Evolutionary conservation across 2,329 filamentous ascomycete species (phyloP).

Genomic region (Talaromyces sp.): DNA sequence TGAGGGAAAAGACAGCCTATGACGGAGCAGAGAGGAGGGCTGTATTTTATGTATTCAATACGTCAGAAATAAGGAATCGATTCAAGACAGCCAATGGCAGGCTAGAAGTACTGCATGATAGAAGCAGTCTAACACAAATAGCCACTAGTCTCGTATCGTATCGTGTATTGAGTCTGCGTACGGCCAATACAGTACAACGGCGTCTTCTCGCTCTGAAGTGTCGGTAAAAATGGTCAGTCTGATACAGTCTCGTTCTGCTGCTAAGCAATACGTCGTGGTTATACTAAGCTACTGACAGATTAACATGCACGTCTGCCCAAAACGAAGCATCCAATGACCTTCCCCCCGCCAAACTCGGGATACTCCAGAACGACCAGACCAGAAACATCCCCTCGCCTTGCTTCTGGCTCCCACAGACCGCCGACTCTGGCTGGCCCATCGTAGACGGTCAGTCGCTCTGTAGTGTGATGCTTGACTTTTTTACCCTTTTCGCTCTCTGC

Average conservation of each 20-base stretch:
- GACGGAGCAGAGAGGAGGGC: not conserved
- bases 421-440: conserved; percentile 16
- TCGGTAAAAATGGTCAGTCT: not conserved
- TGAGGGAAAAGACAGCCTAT: not conserved
- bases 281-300: not conserved
- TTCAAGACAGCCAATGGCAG: not conserved
- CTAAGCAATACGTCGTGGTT: too few species aligned
- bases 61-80: not conserved
- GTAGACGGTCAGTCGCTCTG: not conserved
- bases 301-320: conserved; percentile 34
- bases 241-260: not conserved
- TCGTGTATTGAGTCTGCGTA: not conserved
- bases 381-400: conserved; percentile 26
- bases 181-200: not conserved
- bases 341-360: conserved; percentile 27
- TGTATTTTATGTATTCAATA: not conserved
- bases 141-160: not conserved
- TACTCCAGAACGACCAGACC: conserved; percentile 25
- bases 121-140: not conserved
- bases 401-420: conserved; percentile 31
- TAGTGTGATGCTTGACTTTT: conserved; percentile 7
- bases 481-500: conserved; percentile 2
- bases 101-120: not conserved
- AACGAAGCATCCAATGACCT: conserved; percentile 35
- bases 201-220: not conserved